Evolutionary conservation across 2,329 filamentous ascomycete genomes (phyloP).

Genomic region (Aureobasidium mangrovei): DNA sequence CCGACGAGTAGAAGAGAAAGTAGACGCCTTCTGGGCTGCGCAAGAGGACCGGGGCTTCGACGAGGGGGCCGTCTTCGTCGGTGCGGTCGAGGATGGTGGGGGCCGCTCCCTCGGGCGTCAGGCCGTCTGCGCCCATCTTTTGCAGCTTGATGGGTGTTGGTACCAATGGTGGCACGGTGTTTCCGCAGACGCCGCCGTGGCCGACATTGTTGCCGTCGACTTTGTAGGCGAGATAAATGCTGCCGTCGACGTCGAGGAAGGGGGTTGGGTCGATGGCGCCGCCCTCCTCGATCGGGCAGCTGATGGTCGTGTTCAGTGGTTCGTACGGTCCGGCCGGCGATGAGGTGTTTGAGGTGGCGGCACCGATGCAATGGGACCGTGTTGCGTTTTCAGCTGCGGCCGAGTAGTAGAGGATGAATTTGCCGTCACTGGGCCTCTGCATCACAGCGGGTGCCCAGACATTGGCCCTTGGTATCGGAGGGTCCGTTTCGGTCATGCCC

Average conservation of each 20-base stretch:
- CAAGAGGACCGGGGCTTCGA: slow-evolving; percentile 28
- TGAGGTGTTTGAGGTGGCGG: slow-evolving; percentile 22
- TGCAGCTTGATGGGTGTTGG: slow-evolving; percentile 29
- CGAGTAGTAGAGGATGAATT: slow-evolving; percentile 29
- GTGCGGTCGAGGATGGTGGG: slow-evolving; percentile 24
- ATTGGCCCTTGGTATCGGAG: slow-evolving; percentile 20
- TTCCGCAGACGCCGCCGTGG: slow-evolving; percentile 26
- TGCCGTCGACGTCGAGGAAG: slow-evolving; percentile 23
- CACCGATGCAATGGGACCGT: slow-evolving; percentile 26
- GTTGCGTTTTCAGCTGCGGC: slow-evolving; percentile 19
- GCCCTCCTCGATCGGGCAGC: slow-evolving; percentile 23
- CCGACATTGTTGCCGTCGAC: slow-evolving; percentile 29
- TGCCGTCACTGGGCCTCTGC: slow-evolving; percentile 21
- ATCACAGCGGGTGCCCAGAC: slow-evolving; percentile 28
- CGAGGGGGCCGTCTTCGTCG: slow-evolving; percentile 26
- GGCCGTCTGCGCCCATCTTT: slow-evolving; percentile 23
- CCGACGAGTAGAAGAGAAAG: slow-evolving; percentile 30
- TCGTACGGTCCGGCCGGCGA: slow-evolving; percentile 24
- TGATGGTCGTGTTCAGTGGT: slow-evolving; percentile 19
- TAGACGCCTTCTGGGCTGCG: slow-evolving; percentile 24
- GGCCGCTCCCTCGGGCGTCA: slow-evolving; percentile 19
- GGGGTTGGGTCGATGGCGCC: slow-evolving; percentile 28
- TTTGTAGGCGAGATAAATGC: slow-evolving; percentile 27
- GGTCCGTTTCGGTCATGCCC: slow-evolving; percentile 14
- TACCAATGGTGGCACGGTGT: slow-evolving; percentile 20